phyloP scores from a whole-genome alignment of 495 filamentous ascomycete species.

The Penicillium angulare region DNA sequence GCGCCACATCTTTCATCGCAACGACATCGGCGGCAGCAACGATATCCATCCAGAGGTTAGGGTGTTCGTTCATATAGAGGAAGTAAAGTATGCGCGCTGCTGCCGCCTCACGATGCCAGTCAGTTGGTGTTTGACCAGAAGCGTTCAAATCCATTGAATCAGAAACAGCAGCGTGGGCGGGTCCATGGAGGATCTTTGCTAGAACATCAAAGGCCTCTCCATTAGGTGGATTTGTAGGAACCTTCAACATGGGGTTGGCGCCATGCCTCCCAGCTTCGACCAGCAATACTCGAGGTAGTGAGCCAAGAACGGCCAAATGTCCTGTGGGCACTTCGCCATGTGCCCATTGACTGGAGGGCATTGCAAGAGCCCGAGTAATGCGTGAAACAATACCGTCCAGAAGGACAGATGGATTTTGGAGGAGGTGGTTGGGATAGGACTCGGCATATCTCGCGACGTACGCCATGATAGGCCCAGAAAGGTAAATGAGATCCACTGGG shows the following conservation, averaged over 20 bases:
- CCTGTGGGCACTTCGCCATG: conserved; percentile 50
- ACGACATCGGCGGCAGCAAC: conserved; percentile 54
- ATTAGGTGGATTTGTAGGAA: conserved; percentile 51
- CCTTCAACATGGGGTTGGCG: conserved; percentile 44
- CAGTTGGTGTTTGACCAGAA: conserved; percentile 36
- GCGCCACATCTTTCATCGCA: conserved; percentile 56
- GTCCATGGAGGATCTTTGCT: conserved; percentile 56
- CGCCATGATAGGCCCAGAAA: conserved; percentile 52
- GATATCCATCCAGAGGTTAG: conserved; percentile 52
- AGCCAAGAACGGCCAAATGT: conserved; percentile 56
- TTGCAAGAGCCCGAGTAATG: conserved; percentile 42
- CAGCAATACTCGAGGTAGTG: conserved; percentile 54
- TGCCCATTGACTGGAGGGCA: conserved; percentile 50
- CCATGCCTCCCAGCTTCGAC: conserved; percentile 47
- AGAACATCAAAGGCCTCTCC: conserved; percentile 54
- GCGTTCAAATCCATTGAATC: conserved; percentile 33
- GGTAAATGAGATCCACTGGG: conserved; percentile 49
- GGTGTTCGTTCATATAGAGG: conserved; percentile 50
- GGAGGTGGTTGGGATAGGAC: conserved; percentile 53
- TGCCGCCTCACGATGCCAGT: conserved; percentile 45
- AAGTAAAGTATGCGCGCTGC: conserved; percentile 59
- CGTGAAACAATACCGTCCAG: conserved; percentile 46
- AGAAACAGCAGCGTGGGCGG: conserved; percentile 23
- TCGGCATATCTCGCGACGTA: conserved; percentile 59
- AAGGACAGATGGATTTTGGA: conserved; percentile 38